These are phyloP conservation scores for Lactarius sanguifluus DNA, from an alignment of 768 basidiomycete species.

Conservation along the genomic window DNA sequence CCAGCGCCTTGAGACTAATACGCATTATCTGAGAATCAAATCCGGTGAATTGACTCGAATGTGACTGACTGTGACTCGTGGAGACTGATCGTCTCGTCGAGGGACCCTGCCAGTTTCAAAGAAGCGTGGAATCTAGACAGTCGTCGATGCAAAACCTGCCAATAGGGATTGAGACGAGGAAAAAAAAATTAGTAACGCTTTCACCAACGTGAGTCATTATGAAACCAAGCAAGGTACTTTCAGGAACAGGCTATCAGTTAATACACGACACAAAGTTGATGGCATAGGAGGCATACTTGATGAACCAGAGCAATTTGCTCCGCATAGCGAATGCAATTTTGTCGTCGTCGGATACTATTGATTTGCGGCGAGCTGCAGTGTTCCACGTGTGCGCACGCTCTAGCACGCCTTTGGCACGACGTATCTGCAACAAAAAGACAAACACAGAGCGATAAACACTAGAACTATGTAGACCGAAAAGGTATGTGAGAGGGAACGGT, in stretches of 20 bases:
- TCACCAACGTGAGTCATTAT: conserved; percentile 65
- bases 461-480: conserved; percentile 59
- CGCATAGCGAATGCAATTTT: conserved; percentile 78
- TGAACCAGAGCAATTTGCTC: conserved; percentile 78
- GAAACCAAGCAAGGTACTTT: conserved; percentile 65
- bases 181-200: not conserved
- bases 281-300: conserved; percentile 57
- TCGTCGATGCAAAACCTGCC: conserved; percentile 68
- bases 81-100: conserved; percentile 72
- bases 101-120: conserved; percentile 53
- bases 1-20: conserved; percentile 57
- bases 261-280: not conserved
- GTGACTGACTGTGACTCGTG: conserved; percentile 68
- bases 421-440: conserved; percentile 68
- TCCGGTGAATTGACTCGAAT: not conserved
- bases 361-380: conserved; percentile 36
- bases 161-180: conserved; percentile 1
- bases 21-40: conserved; percentile 5
- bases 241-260: conserved; percentile 1
- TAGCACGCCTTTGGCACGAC: conserved; percentile 67
- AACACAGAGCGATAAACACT: conserved; percentile 67
- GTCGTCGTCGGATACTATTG: conserved; percentile 47
- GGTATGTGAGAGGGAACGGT: conserved; percentile 78
- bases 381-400: conserved; percentile 69
- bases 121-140: conserved; percentile 57